Percentiles rank a stretch among this genome's conserved stretches.
These are phyloP conservation scores for Trametes gibbosa DNA, from an alignment of 768 basidiomycete genomes.

Conservation along the genomic window DNA sequence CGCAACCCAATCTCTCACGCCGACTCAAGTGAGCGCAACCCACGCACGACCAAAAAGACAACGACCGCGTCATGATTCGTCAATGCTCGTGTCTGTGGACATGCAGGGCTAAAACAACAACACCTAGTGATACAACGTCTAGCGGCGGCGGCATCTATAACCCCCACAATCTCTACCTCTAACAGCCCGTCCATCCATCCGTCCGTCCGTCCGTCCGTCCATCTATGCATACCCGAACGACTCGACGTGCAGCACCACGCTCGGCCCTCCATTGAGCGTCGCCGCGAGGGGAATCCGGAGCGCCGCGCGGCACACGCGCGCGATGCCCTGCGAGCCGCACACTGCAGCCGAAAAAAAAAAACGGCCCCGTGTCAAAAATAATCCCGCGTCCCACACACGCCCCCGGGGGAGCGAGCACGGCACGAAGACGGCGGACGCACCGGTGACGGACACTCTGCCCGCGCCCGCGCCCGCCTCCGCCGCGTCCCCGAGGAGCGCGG, in stretches of 20 bases:
- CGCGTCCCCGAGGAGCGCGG: constrained; percentile 36
- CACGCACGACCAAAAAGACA: too few relatives aligned
- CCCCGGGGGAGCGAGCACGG: too few relatives aligned
- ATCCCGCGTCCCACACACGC: background rate
- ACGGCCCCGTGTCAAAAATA: background rate
- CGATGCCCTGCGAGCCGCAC: constrained; percentile 45
- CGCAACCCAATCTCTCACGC: too few relatives aligned
- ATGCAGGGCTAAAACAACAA: background rate
- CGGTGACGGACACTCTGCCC: constrained; percentile 47
- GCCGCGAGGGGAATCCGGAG: constrained; percentile 38
- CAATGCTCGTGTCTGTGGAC: too few relatives aligned
- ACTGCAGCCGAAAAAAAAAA: constrained; percentile 33
- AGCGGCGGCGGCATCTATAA: background rate
- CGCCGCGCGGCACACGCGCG: constrained; percentile 37
- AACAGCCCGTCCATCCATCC: constrained; percentile 1
- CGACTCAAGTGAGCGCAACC: too few relatives aligned
- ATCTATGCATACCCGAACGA: constrained; percentile 35
- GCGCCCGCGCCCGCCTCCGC: constrained; percentile 29
- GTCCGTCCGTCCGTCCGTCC: background rate
- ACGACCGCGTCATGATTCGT: background rate
- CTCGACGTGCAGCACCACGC: constrained; percentile 45
- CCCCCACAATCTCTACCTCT: background rate
- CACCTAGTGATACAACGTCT: constrained; percentile 8
- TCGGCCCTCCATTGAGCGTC: constrained; percentile 42
- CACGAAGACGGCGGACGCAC: too few relatives aligned